These are phyloP conservation scores for Desmodesmus armatus DNA, from an alignment of 139 green algal genomes.

Conservation along the genomic window DNA sequence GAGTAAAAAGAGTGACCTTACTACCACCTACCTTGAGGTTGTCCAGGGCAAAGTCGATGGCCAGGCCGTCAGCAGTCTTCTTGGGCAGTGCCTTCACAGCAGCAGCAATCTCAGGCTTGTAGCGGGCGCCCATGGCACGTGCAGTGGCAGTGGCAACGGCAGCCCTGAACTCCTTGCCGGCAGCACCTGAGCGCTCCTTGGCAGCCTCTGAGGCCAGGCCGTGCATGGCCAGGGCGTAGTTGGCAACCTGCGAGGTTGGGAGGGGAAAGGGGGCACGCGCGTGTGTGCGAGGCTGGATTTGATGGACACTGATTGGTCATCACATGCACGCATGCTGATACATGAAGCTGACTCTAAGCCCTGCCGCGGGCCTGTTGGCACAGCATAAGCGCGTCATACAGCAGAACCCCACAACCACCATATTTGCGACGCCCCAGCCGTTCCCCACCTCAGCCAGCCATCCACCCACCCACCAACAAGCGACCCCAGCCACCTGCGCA, in stretches of 20 bases:
- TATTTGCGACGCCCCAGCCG: no score
- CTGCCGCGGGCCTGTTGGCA: no score
- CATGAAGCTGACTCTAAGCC: no score
- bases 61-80: conserved; percentile 51
- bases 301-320: no score
- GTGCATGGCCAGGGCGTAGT: conserved; percentile 60
- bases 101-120: conserved; percentile 63
- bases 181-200: conserved; percentile 17
- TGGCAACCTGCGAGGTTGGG: conserved; percentile 47
- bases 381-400: no score
- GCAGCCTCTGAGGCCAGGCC: conserved; percentile 49
- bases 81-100: conserved; percentile 43
- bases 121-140: conserved; percentile 57
- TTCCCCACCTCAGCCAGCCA: no score
- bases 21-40: conserved; percentile 46
- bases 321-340: no score
- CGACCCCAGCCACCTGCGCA: no score
- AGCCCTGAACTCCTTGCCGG: conserved; percentile 50
- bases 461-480: no score
- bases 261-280: no score
- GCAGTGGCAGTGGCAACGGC: conserved; percentile 59
- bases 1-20: neutral
- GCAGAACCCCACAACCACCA: no score
- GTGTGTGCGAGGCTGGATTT: no score
- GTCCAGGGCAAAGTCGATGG: conserved; percentile 56